Percentiles rank a stretch among this genome's conserved stretches.
phyloP scores from a whole-genome alignment of 257 asterid species.

The Fraxinus americana region DNA sequence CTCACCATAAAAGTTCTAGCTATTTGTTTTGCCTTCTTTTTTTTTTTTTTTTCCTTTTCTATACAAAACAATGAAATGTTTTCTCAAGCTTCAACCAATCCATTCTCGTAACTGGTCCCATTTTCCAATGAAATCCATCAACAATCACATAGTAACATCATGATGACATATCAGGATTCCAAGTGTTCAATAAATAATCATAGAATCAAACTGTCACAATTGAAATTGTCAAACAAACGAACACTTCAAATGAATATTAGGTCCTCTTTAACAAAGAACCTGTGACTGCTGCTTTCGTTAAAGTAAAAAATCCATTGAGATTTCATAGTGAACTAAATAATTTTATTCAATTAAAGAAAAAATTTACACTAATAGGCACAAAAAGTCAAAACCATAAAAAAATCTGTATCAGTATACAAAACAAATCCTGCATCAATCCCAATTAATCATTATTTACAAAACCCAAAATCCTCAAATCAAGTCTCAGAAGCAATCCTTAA shows the following conservation, averaged over 20 bases:
- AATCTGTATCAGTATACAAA: background rate
- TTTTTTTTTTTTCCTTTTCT: background rate
- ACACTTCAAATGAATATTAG: no score
- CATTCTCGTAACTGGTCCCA: background rate
- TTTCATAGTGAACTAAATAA: background rate
- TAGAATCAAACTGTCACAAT: background rate
- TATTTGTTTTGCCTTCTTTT: background rate
- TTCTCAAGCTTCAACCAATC: no score
- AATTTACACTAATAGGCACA: background rate
- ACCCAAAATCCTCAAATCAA: constrained; percentile 28
- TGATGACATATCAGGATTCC: background rate
- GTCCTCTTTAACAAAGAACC: background rate
- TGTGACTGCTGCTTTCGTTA: background rate
- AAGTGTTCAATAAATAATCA: background rate
- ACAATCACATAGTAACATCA: background rate
- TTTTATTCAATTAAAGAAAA: background rate
- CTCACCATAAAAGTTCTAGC: background rate
- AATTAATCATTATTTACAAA: constrained; percentile 22
- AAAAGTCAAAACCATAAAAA: background rate
- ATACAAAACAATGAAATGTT: background rate
- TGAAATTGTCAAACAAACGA: background rate
- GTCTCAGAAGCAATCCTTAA: constrained; percentile 53
- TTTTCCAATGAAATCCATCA: background rate
- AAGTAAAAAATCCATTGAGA: background rate
- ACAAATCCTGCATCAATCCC: background rate